These are phyloP conservation scores for Candida gigantensis DNA, from an alignment of 1,139 yeast species.

Conservation along the genomic window DNA sequence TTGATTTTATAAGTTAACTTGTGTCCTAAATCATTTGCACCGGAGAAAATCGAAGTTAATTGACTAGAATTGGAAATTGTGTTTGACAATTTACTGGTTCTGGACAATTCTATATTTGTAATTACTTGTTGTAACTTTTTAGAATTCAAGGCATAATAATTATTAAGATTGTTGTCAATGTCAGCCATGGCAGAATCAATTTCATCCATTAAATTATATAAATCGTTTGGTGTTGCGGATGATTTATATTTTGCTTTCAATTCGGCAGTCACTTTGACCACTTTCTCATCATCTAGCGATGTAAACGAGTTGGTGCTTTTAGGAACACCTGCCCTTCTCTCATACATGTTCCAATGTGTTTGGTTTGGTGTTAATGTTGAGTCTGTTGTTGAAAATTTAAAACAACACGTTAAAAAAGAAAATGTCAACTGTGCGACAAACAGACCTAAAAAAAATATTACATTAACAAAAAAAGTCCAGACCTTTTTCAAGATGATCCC, in stretches of 20 bases:
- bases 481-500: too few relatives aligned
- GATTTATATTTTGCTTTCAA: conserved; percentile 11
- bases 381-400: not conserved
- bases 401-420: not conserved
- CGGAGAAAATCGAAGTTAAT: conserved; percentile 51
- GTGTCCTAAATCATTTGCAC: conserved; percentile 67
- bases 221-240: conserved; percentile 16
- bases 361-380: too few relatives aligned
- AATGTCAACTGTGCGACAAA: not conserved
- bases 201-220: conserved; percentile 16
- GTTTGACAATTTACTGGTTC: conserved; percentile 41
- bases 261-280: conserved; percentile 10
- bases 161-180: conserved; percentile 24
- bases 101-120: conserved; percentile 35
- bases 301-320: not conserved
- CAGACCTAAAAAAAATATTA: too few relatives aligned
- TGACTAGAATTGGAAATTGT: conserved; percentile 45
- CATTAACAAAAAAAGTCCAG: too few relatives aligned
- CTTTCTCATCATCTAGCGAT: conserved; percentile 8
- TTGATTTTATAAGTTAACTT: conserved; percentile 70
- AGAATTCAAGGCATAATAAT: conserved; percentile 27
- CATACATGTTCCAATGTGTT: not conserved
- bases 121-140: conserved; percentile 39
- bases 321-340: not conserved
- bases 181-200: conserved; percentile 16